Evolutionary conservation across 768 basidiomycete species (phyloP), one percentile per base, ranked within the genome.

Genomic region (Suillus luteus): DNA sequence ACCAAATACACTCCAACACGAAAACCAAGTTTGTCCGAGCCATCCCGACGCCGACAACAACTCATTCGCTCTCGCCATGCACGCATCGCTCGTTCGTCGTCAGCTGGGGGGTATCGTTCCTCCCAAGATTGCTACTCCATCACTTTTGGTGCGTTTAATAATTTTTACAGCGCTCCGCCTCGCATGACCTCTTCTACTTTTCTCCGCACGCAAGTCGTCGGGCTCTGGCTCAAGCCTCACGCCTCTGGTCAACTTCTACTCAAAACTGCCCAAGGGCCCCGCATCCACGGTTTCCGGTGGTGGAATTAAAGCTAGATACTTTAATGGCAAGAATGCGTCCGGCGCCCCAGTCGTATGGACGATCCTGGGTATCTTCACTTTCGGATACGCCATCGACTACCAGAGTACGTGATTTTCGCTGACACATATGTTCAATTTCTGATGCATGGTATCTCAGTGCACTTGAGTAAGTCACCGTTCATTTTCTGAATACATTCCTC

Each of bases 181-280:
- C 37, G 17, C 49, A 58, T 41, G 59, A 66, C 65, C 62, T 71
- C 58, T 64, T 69, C 31, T 35, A 64, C 3, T n/a, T 38, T 24
- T 19, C 24, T 61, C 22, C 52, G 22, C 35, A 31, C 19, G 60
- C 65, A 71, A 95, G 94, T 88, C 92, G 61, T 86, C 92, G 60
- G 91, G 89, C 62, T 86, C 91, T 61, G 93, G 93, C 51, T 86
- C 86, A 51, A 87, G 92, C 66, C 90, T 96, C 60, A 81, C 84
- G 63, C 88, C 88, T 38, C 90, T 98, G 73, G 94, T 97, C 67
- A 88, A 93, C 69, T 98, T 97, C 80, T 99, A 99, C 83, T 95
- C 92, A 65, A 96, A 94, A 78, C 86, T 99, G 58, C 96, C 95
- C 68, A 98, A 98, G 77, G 96, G 96, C 54, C 81, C 86, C 46